A percentile compares a stretch with the other conserved stretches of the same genome.
These are phyloP conservation scores for Naganishia vishniacii DNA, from an alignment of 768 basidiomycete species.

Conservation along the genomic window DNA sequence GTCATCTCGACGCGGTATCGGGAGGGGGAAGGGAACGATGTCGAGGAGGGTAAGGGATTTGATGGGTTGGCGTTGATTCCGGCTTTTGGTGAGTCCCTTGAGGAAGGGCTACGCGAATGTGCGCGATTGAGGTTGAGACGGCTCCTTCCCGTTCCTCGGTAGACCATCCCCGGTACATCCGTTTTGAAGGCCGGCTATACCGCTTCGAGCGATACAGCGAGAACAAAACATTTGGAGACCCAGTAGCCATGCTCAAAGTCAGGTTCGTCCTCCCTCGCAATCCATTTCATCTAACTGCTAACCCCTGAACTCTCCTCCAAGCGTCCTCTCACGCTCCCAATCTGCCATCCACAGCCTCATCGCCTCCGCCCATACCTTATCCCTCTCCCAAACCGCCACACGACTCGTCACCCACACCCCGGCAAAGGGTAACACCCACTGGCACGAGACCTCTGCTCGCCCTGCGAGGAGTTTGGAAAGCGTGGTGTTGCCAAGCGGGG, in stretches of 20 bases:
- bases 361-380: slow-evolving; percentile 5
- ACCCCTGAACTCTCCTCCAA: neutral
- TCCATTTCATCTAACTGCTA: neutral
- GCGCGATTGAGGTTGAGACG: no score
- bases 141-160: no score
- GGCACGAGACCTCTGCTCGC: slow-evolving; percentile 28
- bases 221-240: slow-evolving; percentile 21
- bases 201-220: slow-evolving; percentile 13
- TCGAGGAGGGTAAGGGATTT: neutral
- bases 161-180: slow-evolving; percentile 10
- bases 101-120: neutral
- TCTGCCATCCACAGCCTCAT: slow-evolving; percentile 25
- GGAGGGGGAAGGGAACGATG: neutral
- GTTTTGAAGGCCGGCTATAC: slow-evolving; percentile 18
- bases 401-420: slow-evolving; percentile 21
- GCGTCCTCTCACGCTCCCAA: slow-evolving; percentile 23
- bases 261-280: neutral
- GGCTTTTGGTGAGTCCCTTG: neutral
- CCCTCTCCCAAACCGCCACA: slow-evolving; percentile 10
- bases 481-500: slow-evolving; percentile 35
- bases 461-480: slow-evolving; percentile 37
- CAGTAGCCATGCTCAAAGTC: slow-evolving; percentile 12
- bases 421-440: neutral
- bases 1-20: slow-evolving; percentile 4
- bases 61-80: slow-evolving; percentile 2